These are phyloP conservation scores for Lasiosphaeria ovina DNA, from an alignment of 495 filamentous ascomycete species.

Conservation along the genomic window DNA sequence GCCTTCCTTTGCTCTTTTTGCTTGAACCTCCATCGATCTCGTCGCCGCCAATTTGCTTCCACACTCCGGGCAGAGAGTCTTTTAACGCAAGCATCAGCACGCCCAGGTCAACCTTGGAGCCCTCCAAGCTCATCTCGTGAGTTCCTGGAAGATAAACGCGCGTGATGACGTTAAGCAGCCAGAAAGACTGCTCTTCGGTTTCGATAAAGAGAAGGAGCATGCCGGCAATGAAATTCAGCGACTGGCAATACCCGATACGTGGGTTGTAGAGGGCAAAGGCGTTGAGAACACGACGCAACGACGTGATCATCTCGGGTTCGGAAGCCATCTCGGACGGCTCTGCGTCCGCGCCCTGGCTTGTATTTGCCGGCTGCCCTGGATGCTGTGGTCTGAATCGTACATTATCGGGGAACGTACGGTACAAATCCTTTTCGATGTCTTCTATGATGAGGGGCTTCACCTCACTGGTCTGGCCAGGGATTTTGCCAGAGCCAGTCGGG, in stretches of 20 bases:
- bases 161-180: conserved; percentile 92
- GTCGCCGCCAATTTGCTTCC: conserved; percentile 82
- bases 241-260: conserved; percentile 91
- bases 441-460: conserved; percentile 73
- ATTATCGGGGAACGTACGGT: conserved; percentile 96
- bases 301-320: conserved; percentile 75
- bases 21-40: conserved; percentile 54
- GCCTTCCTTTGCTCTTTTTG: conserved; percentile 43
- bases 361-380: background rate
- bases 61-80: conserved; percentile 81
- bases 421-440: conserved; percentile 89
- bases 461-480: conserved; percentile 32
- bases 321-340: conserved; percentile 33
- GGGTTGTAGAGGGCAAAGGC: conserved; percentile 90
- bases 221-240: conserved; percentile 94
- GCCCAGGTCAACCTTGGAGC: conserved; percentile 90
- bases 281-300: conserved; percentile 80
- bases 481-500: conserved; percentile 16
- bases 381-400: conserved; percentile 72
- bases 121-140: conserved; percentile 87
- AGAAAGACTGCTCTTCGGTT: conserved; percentile 87
- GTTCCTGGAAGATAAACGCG: conserved; percentile 85
- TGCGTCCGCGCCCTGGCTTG: background rate
- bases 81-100: conserved; percentile 84
- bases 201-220: conserved; percentile 87